Evolutionary conservation across 495 filamentous ascomycete species (phyloP), one percentile per base, ranked within the genome.

Genomic region (Hypoxylon lienhwacheense): DNA sequence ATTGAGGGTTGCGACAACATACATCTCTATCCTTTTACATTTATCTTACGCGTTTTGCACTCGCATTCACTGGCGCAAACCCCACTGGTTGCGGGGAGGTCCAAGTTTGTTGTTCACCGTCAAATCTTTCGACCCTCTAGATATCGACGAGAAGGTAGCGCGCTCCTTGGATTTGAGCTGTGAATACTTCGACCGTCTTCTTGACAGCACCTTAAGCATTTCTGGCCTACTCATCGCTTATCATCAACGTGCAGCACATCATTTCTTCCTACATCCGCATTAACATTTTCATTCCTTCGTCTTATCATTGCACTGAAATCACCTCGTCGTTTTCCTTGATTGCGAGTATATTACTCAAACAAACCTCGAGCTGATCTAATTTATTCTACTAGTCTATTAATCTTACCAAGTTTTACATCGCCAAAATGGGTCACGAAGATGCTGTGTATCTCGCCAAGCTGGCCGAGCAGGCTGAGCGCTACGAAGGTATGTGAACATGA

Each of bases 361-460:
- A 37, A 35, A 32, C 25, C 15, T 19, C 28, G 11, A 53, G 10
- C 58, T 61, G 32, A 61, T 25, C 17, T 44, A 20, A 2, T 25
- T 31, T 4, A 7, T 43, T 26, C 14, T 42, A 37, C 5, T 43
- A 67, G 65, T 53, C 22, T 12, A 31, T 25, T 48, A 22, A 24
- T 48, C 53, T 55, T 17, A 36, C 28, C 46, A 25, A 53, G 32
- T 43, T 34, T 41, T 55, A 51, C 59, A 65, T 63, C 71, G 68
- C 76, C 79, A 95, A 78, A 77, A 97, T 97, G 93, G 91, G 89
- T 81, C 89, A 96, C 84, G 93, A 97, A 85, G 90, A 98, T 78
- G 91, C 91, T 70, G 93, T 98, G 66, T 98, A 97, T 77, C 87
- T 98, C 66, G 93, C 93, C 77, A 97, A 97, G 90, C 87, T 98